A percentile compares a stretch with the other conserved stretches of the same genome.
phyloP scores from a whole-genome alignment of 345 rosid species.

The Boechera divaricarpa region DNA sequence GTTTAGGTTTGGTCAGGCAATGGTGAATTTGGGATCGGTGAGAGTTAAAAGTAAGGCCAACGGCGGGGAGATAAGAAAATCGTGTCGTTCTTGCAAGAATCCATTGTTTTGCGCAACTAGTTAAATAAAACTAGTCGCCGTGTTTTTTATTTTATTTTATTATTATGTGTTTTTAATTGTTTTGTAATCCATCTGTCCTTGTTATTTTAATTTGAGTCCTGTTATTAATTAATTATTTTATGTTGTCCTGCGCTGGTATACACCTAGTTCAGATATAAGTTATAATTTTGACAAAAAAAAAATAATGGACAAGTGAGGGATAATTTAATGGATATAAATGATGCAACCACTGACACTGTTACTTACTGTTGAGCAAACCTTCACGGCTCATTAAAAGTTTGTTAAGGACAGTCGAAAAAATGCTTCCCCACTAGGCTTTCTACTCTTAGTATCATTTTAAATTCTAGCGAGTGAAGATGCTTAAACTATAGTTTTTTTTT shows the following conservation, averaged over 20 bases:
- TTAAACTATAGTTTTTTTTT: neutral
- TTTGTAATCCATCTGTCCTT: neutral
- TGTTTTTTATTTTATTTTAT: neutral
- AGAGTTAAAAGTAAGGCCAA: constrained; percentile 23
- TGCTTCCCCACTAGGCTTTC: constrained; percentile 25
- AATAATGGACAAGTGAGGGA: neutral
- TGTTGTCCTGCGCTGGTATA: neutral
- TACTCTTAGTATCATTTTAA: constrained; percentile 9
- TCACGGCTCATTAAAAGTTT: constrained; percentile 37
- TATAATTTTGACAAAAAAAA: neutral
- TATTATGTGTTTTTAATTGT: neutral
- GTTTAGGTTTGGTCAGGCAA: constrained; percentile 54
- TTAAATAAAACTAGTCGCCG: neutral
- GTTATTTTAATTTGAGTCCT: neutral
- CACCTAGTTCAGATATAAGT: neutral
- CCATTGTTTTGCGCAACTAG: neutral
- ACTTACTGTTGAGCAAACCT: constrained; percentile 37
- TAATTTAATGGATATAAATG: constrained; percentile 2
- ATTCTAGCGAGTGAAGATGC: constrained; percentile 23
- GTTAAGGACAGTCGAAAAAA: neutral
- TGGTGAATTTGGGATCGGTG: constrained; percentile 61
- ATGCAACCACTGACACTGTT: constrained; percentile 30
- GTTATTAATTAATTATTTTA: neutral
- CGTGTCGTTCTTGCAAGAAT: constrained; percentile 52
- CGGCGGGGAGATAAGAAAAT: constrained; percentile 56